Evolutionary conservation across 495 filamentous ascomycete genomes (phyloP), one percentile per base, ranked within the genome.

Genomic region (Letharia lupina): DNA sequence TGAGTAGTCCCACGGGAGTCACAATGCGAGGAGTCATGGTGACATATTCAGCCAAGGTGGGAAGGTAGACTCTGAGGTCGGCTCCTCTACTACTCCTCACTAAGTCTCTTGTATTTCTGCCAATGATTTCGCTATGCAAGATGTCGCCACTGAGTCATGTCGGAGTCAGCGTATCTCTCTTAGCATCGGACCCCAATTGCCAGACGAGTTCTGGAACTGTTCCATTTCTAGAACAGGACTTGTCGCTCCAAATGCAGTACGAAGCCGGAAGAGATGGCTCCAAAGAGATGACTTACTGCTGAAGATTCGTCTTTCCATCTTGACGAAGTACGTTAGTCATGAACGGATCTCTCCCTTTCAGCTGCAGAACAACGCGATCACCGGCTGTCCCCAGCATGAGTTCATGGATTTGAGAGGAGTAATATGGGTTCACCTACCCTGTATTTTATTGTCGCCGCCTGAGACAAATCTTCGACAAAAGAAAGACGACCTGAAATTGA

Each of bases 1-100:
- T 23, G 44, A 23, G 54, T n/a, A 37, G 11, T 1, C 63, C 70
- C 78, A 89, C 88, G 67, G 89, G 89, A 60, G 89, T 91, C 28
- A 91, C 89, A 13, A 86, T 68, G 33, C 90, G 80, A 65, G 83
- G 83, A 45, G 81, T 85, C 44, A 84, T 72, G 15, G 80, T 76
- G 39, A 90, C 82, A 71, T 91, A 91, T 75, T 91, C 87, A 54
- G 84, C 87, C 20, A 92, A 73, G 1, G 86, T 87, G 11, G 89
- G 88, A 47, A 81, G 80, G 40, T 81, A 81, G 41, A 89, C 73
- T 66, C 86, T 79, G 65, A 82, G 83, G 28, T 79, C 75, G 1
- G 70, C 70, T 75, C 78, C 77, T 71, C 83, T 84, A 48, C 73
- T 78, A 23, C 82, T 78, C 45, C 77, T 73, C 8, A 90, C 76